Evolutionary conservation across 441 rosid genomes (phyloP).

Genomic region (Adansonia gregorii): DNA sequence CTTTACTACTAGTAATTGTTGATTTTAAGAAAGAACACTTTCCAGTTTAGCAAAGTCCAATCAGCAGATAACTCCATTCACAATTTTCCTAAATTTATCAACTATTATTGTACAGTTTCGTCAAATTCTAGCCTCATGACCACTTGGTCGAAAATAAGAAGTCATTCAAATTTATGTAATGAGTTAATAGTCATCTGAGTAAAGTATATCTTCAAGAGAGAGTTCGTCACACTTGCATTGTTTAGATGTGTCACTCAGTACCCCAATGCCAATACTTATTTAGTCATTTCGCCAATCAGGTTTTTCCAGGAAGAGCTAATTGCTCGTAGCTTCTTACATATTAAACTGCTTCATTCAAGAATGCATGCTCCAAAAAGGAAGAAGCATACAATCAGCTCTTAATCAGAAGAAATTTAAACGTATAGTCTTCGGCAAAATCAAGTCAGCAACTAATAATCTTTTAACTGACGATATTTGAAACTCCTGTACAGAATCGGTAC

Average conservation of each 20-base stretch:
- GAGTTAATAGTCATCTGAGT: neutral
- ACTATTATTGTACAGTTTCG: neutral
- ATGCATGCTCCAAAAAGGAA: neutral
- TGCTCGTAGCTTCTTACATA: no score
- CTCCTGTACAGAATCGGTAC: slow-evolving; percentile 17
- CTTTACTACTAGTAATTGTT: neutral
- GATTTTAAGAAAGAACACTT: neutral
- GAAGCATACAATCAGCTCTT: neutral
- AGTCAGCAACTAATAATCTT: slow-evolving; percentile 15
- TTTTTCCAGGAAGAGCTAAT: no score
- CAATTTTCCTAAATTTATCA: neutral
- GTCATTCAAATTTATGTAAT: no score
- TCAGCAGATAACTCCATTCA: neutral
- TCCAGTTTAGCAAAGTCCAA: neutral
- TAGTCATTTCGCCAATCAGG: no score
- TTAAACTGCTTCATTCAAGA: neutral
- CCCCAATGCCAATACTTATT: neutral
- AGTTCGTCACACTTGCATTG: neutral
- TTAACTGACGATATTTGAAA: slow-evolving; percentile 23
- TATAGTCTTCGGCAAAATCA: neutral
- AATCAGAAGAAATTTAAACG: slow-evolving; percentile 11
- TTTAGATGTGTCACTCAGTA: neutral
- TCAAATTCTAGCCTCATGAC: neutral
- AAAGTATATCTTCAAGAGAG: neutral
- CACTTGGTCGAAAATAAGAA: neutral